Conservation (phyloP, 176 grass and related monocot genomes). For the Carex pumila region DNA sequence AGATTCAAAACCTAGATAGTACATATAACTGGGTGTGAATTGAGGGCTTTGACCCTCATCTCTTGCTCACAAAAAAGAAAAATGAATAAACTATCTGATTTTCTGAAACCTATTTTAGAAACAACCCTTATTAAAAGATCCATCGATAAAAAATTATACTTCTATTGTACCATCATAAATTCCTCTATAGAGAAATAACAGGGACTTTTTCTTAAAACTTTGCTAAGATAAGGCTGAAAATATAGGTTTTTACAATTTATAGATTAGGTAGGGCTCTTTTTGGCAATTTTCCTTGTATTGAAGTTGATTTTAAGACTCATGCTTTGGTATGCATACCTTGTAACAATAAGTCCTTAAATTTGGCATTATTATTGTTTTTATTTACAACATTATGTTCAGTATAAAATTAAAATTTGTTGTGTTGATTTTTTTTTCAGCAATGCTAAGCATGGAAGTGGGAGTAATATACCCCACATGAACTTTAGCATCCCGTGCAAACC, state of each 20-base stretch:
- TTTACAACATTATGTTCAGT: background rate
- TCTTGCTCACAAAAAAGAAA: no score
- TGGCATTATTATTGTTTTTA: background rate
- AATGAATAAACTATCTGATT: no score
- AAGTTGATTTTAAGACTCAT: background rate
- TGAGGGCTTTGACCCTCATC: no score
- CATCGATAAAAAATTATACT: no score
- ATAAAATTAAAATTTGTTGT: background rate
- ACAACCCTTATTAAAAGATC: no score
- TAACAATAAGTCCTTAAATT: background rate
- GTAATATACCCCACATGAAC: conserved; percentile 85
- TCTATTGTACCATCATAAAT: no score
- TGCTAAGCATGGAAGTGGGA: conserved; percentile 84
- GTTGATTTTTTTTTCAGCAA: conserved; percentile 50
- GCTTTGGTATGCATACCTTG: conserved; percentile 2
- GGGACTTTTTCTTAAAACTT: background rate
- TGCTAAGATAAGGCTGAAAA: background rate
- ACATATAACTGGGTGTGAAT: no score
- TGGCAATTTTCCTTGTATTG: background rate
- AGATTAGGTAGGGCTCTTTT: background rate
- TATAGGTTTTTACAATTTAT: background rate
- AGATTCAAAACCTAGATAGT: no score
- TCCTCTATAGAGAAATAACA: background rate
- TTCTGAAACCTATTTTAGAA: no score
- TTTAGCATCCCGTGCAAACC: conserved; percentile 83